Evolutionary conservation across 1,284 basidiomycete genomes (phyloP).

Genomic region (Pseudozyma sp.): DNA sequence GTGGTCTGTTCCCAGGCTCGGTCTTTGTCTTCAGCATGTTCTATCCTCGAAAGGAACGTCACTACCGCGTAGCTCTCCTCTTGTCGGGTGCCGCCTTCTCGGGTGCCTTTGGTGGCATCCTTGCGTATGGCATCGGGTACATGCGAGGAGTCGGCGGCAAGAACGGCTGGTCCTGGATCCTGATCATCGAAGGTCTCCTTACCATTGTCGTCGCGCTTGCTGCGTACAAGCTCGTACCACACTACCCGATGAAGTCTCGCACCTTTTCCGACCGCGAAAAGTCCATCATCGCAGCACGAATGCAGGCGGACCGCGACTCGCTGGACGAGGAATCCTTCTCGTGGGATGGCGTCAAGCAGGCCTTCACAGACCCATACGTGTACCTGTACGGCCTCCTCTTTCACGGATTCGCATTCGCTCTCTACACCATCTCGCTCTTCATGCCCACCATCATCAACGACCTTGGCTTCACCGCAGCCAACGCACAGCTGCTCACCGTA

Average conservation of each 20-base stretch:
- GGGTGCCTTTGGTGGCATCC: constrained; percentile 64
- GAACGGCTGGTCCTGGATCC: constrained; percentile 72
- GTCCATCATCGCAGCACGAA: constrained; percentile 71
- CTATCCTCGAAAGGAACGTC: constrained; percentile 74
- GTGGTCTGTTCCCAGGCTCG: constrained; percentile 73
- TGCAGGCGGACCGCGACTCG: constrained; percentile 74
- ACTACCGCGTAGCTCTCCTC: constrained; percentile 76
- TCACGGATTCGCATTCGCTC: constrained; percentile 74
- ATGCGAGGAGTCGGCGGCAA: constrained; percentile 75
- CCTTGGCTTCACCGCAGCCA: constrained; percentile 74
- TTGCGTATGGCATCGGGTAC: constrained; percentile 74
- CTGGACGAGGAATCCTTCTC: constrained; percentile 69
- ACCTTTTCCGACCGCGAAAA: constrained; percentile 74
- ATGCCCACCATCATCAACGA: constrained; percentile 74
- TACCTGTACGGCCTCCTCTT: constrained; percentile 77
- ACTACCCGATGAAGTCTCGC: constrained; percentile 74
- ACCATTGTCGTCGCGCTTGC: constrained; percentile 72
- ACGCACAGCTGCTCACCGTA: constrained; percentile 76
- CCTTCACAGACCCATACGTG: constrained; percentile 75
- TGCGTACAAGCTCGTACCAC: constrained; percentile 75
- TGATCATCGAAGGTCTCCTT: constrained; percentile 75
- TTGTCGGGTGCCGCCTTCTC: constrained; percentile 46
- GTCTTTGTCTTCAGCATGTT: constrained; percentile 76
- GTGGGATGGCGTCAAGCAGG: constrained; percentile 69
- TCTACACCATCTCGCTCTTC: constrained; percentile 59